Conservation (phyloP, 2,329 filamentous ascomycete genomes). For the Cladophialophora exuberans region DNA sequence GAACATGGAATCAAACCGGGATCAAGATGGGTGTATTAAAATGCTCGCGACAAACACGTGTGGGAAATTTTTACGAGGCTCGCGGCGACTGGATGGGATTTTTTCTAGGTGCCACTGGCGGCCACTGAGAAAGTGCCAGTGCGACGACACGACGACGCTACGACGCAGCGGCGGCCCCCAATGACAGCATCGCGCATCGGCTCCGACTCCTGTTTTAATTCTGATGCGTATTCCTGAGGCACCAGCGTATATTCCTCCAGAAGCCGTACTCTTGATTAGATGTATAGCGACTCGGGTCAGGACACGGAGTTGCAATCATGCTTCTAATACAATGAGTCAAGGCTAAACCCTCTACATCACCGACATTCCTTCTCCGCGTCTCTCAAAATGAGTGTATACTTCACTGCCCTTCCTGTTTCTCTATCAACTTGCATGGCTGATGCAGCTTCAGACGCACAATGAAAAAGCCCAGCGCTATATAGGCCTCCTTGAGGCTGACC, state of each 20-base stretch:
- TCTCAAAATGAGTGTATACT: slow-evolving; percentile 35
- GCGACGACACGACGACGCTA: no score
- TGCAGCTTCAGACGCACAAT: slow-evolving; percentile 48
- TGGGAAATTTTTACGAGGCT: neutral
- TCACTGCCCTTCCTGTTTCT: neutral
- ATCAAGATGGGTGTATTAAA: no score
- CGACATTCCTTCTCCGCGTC: neutral
- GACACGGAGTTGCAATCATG: slow-evolving; percentile 16
- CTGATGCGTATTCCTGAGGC: neutral
- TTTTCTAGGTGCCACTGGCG: no score
- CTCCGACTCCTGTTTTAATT: neutral
- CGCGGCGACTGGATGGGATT: neutral
- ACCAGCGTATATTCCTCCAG: no score
- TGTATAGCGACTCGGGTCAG: neutral
- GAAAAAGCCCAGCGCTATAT: slow-evolving; percentile 84
- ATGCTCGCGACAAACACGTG: neutral
- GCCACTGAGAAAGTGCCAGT: no score
- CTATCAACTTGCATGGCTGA: slow-evolving; percentile 6
- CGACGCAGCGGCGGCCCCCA: neutral
- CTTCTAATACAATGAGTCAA: slow-evolving; percentile 4
- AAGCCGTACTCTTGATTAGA: neutral
- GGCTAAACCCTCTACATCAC: neutral
- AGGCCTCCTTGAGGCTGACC: slow-evolving; percentile 77
- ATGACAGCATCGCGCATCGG: slow-evolving; percentile 12
- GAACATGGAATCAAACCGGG: no score